Evolutionary conservation across 805 yeast species (phyloP).

Genomic region (Yarrowia sp.): DNA sequence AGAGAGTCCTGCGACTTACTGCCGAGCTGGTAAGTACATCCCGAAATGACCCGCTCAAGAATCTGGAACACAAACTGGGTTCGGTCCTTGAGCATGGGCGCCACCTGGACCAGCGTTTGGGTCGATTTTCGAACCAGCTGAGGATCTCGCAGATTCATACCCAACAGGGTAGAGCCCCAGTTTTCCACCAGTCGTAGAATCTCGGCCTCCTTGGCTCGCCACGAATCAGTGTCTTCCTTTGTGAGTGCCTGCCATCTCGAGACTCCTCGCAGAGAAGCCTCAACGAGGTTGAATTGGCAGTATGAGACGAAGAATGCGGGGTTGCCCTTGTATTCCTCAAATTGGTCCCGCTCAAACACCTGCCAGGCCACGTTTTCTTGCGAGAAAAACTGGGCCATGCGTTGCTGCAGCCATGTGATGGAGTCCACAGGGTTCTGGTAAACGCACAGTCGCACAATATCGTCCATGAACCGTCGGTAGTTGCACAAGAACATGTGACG

Average conservation of each 20-base stretch:
- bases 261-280: conserved; percentile 86
- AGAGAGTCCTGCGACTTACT: conserved; percentile 51
- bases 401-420: conserved; percentile 71
- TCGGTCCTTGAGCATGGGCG: conserved; percentile 80
- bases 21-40: conserved; percentile 73
- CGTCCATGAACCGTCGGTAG: conserved; percentile 82
- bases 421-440: conserved; percentile 84
- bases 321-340: conserved; percentile 53
- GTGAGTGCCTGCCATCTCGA: conserved; percentile 82
- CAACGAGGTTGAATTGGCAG: conserved; percentile 81
- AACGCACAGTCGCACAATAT: conserved; percentile 80
- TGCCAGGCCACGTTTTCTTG: conserved; percentile 63
- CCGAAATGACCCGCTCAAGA: conserved; percentile 78
- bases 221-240: conserved; percentile 50
- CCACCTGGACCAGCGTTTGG: conserved; percentile 90
- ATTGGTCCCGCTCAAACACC: conserved; percentile 52
- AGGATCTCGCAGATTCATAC: conserved; percentile 75
- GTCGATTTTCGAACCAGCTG: conserved; percentile 76
- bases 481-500: conserved; percentile 69
- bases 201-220: conserved; percentile 52
- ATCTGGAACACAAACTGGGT: conserved; percentile 74
- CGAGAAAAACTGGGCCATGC: conserved; percentile 65
- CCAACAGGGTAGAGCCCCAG: conserved; percentile 51
- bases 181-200: conserved; percentile 54
- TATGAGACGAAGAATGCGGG: conserved; percentile 67